Base-by-base conservation (phyloP, 108 stramenopile genomes). In the Pseudonitzschia pungens region DNA sequence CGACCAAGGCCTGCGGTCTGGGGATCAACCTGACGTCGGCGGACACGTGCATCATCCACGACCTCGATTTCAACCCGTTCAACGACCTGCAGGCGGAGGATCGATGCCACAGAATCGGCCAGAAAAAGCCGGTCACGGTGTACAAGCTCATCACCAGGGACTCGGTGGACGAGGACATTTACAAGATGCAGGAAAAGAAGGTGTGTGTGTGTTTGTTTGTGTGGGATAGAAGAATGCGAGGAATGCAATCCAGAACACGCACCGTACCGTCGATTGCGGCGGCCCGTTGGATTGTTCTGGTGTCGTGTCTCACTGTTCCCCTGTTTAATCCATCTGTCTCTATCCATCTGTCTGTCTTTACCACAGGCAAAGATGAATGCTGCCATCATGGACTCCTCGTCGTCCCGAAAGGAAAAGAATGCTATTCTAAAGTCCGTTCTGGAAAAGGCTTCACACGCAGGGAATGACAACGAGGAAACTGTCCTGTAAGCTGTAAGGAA, bases 21-120 rank as follows among this genome's bases (percentile, higher is more conserved):
- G 97, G 94, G 20, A 89, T 91, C 59, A 84, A 80, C 54, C 81
- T 98, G 54, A 93, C 97, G 9, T 82, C 92, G 16, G 98, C 98
- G 0, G 96, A 98, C 80, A 93, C 92, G 0, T 97, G 98, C 66
- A 97, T 99, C 54, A 82, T 99, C 40, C 95, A 97, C 78, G 99
- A 99, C 83, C 73, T 93, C 28, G 96, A 97, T 78, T 98, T 97
- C 83, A 98, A 98, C 74, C 98, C 98, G 12, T 92, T 95, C 80
- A 95, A 94, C 64, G 99, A 99, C 80, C 73, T 88, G 55, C 98
- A 99, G 70, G 98, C 98, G 16, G 91, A 96, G 86, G 72, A 77
- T 55, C 81, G 85, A 12, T 82, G 81, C 71, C 85, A 86, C 65
- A 80, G 92, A n/a, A 93, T 90, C 62, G 92, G 92, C 33, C 92